Conservation (phyloP, 495 filamentous ascomycete genomes). For the Ascobolus immersus region DNA sequence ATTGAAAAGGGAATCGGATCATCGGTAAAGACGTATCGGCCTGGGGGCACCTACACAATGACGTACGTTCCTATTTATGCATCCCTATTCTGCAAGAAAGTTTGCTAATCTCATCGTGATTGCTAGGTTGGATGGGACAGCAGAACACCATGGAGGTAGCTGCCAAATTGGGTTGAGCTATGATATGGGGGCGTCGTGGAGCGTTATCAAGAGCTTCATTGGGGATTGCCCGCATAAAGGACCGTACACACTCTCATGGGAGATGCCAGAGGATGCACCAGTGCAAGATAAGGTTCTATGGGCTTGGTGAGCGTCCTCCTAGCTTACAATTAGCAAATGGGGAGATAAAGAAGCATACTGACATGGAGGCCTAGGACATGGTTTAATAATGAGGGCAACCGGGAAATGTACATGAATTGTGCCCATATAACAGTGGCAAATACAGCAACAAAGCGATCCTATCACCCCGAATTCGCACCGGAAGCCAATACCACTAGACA, state of each 20-base stretch:
- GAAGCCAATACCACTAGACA: too few relatives aligned
- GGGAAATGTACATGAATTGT: conserved; percentile 47
- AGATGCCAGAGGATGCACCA: conserved; percentile 22
- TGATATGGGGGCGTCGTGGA: conserved; percentile 29
- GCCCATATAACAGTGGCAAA: conserved; percentile 33
- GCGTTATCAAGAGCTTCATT: conserved; percentile 36
- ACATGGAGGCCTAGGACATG: too few relatives aligned
- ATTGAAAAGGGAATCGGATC: too few relatives aligned
- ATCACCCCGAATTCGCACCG: too few relatives aligned
- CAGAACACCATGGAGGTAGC: conserved; percentile 36
- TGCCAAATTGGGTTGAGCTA: conserved; percentile 39
- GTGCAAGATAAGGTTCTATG: conserved; percentile 31
- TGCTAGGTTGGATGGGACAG: conserved; percentile 17
- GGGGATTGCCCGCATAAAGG: conserved; percentile 31
- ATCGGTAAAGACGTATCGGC: too few relatives aligned
- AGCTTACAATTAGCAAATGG: too few relatives aligned
- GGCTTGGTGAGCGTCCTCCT: conserved; percentile 24
- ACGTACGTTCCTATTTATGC: too few relatives aligned
- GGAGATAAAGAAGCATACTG: too few relatives aligned
- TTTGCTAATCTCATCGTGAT: too few relatives aligned
- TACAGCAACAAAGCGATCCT: too few relatives aligned
- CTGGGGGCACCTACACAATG: too few relatives aligned
- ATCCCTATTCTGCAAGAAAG: too few relatives aligned
- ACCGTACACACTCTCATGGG: conserved; percentile 22
- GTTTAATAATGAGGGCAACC: conserved; percentile 38